A percentile compares a stretch with the other conserved stretches of the same genome.
phyloP scores from a whole-genome alignment of 2,329 filamentous ascomycete species.

The Nigrospora sphaerica region DNA sequence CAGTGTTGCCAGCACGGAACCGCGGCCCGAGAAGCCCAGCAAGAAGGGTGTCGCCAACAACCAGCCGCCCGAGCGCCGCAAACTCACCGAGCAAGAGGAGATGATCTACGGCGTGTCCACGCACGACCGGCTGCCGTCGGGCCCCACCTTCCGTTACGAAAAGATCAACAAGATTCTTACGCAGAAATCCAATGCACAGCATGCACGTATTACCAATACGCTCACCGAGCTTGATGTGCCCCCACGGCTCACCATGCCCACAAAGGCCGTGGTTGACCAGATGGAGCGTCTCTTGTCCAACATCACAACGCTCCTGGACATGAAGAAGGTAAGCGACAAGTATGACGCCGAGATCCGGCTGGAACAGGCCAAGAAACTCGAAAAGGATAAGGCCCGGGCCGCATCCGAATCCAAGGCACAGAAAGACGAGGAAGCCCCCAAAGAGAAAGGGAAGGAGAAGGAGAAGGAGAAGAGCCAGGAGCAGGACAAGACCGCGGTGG shows the following conservation, averaged over 20 bases:
- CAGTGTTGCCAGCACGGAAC: slow-evolving; percentile 34
- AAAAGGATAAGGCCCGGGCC: slow-evolving; percentile 35
- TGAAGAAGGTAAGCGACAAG: slow-evolving; percentile 69
- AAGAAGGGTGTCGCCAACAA: slow-evolving; percentile 38
- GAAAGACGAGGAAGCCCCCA: slow-evolving; percentile 6
- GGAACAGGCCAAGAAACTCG: slow-evolving; percentile 48
- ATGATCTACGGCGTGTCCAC: slow-evolving; percentile 71
- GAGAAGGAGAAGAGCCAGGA: slow-evolving; percentile 20
- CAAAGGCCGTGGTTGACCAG: slow-evolving; percentile 59
- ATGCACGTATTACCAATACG: slow-evolving; percentile 65
- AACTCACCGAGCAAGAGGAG: slow-evolving; percentile 70
- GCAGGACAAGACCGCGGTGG: background rate
- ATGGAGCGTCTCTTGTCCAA: slow-evolving; percentile 66
- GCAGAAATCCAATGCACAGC: slow-evolving; percentile 70
- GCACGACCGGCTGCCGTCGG: slow-evolving; percentile 75
- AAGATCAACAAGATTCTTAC: slow-evolving; percentile 72
- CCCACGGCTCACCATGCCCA: slow-evolving; percentile 65
- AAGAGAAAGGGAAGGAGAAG: slow-evolving; percentile 1
- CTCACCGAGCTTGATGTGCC: slow-evolving; percentile 67
- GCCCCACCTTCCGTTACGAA: slow-evolving; percentile 85
- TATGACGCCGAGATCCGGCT: slow-evolving; percentile 63
- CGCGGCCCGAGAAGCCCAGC: slow-evolving; percentile 26
- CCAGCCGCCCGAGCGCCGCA: slow-evolving; percentile 51
- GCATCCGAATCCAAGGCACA: slow-evolving; percentile 1
- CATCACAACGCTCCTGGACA: slow-evolving; percentile 63